phyloP scores from a whole-genome alignment of 2,329 filamentous ascomycete genomes.

The Colletotrichum lindemuthianum region DNA sequence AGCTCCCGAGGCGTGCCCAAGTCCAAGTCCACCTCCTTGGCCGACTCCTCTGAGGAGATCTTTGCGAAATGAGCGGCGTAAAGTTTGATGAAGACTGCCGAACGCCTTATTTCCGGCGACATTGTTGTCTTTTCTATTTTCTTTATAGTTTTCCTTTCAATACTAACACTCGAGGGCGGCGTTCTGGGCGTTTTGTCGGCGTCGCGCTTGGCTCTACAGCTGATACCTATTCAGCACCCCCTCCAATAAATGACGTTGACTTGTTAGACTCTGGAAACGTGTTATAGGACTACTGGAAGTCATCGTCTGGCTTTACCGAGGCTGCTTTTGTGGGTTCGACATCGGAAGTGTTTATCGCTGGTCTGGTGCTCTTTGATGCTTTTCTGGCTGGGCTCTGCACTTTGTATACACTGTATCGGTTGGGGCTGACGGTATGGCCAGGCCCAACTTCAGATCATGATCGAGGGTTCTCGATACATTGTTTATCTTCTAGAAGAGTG shows the following conservation, averaged over 20 bases:
- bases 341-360: too few relatives aligned
- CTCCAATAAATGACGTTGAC: too few relatives aligned
- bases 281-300: neutral
- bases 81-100: neutral
- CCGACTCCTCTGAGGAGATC: neutral
- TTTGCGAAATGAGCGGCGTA: neutral
- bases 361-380: too few relatives aligned
- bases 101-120: neutral
- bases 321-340: too few relatives aligned
- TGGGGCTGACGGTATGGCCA: too few relatives aligned
- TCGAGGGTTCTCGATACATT: too few relatives aligned
- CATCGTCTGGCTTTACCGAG: neutral
- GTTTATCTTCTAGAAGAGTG: too few relatives aligned
- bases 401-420: too few relatives aligned
- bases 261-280: neutral
- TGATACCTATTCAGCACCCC: conserved; percentile 30
- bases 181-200: conserved; percentile 36
- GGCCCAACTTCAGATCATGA: too few relatives aligned
- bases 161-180: conserved; percentile 32
- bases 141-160: neutral
- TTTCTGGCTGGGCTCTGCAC: too few relatives aligned
- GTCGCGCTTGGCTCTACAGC: conserved; percentile 31
- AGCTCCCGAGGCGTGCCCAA: neutral
- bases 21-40: neutral
- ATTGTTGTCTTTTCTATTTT: neutral